Evolutionary conservation across 192 early-diverging fungal species (phyloP).

Genomic region (Dissophora globulifera): DNA sequence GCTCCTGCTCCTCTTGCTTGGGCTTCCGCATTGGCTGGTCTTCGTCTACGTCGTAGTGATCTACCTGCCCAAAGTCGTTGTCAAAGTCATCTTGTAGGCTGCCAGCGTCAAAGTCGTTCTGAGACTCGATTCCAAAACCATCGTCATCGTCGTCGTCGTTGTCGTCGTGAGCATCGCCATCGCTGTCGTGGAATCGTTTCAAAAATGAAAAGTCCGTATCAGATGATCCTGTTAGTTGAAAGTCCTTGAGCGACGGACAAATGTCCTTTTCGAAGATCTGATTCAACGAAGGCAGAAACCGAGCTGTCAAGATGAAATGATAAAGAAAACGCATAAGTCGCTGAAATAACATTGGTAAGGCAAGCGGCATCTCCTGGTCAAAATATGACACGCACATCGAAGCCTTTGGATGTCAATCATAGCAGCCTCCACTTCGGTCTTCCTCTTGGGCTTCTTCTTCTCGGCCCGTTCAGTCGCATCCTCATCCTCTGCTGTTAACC

Average conservation of each 20-base stretch:
- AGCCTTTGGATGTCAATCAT: constrained; percentile 42
- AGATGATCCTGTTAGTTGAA: constrained; percentile 73
- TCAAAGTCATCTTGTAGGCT: constrained; percentile 28
- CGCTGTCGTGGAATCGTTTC: constrained; percentile 62
- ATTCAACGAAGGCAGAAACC: constrained; percentile 58
- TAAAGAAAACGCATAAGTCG: neutral
- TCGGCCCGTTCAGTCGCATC: constrained; percentile 15
- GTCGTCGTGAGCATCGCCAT: constrained; percentile 27
- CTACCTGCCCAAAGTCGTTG: constrained; percentile 14
- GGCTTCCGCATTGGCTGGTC: constrained; percentile 7
- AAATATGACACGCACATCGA: constrained; percentile 36
- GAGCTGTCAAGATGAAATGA: constrained; percentile 45
- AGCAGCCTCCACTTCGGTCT: constrained; percentile 11
- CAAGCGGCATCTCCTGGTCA: no score
- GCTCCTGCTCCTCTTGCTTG: constrained; percentile 54
- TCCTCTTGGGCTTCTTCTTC: constrained; percentile 19
- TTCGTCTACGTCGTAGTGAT: constrained; percentile 36
- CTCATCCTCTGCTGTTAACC: constrained; percentile 2
- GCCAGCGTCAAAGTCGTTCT: constrained; percentile 20
- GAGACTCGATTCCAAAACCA: neutral
- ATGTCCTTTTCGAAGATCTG: constrained; percentile 62
- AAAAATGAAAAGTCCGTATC: constrained; percentile 69
- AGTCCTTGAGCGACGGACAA: constrained; percentile 77
- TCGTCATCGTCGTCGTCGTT: constrained; percentile 29
- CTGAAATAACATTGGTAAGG: no score